Conservation (phyloP, 169 alveolate species). For the Plasmodium cynomolgi region DNA sequence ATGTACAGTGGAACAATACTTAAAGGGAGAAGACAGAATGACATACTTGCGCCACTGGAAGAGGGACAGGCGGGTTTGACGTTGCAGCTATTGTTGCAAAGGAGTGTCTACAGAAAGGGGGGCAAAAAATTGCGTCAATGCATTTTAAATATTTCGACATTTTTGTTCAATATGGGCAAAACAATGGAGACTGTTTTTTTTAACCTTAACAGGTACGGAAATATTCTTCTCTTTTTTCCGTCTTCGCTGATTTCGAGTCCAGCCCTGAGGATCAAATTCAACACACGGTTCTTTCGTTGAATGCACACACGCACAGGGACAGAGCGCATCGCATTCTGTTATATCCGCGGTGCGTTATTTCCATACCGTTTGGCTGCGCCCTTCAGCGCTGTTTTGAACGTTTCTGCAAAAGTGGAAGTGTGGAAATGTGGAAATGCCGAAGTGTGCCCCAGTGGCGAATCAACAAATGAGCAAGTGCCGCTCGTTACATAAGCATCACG, state of each 20-base stretch:
- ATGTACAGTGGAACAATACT: not conserved
- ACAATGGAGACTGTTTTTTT: not conserved
- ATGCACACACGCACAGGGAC: not conserved
- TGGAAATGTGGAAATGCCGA: not conserved
- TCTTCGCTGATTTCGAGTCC: conserved; percentile 78
- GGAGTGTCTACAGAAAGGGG: conserved; percentile 75
- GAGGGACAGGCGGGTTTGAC: conserved; percentile 84
- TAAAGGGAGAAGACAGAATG: not conserved
- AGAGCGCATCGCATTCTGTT: not conserved
- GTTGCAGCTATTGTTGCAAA: conserved; percentile 85
- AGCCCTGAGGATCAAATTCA: conserved; percentile 69
- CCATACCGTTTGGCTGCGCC: conserved; percentile 82
- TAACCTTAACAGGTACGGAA: conserved; percentile 81
- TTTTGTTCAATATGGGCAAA: not conserved
- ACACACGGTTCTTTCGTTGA: not conserved
- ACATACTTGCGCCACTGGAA: conserved; percentile 84
- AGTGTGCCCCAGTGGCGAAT: not conserved
- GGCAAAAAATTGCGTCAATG: not conserved
- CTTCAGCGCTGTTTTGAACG: conserved; percentile 81
- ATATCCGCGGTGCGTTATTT: not conserved
- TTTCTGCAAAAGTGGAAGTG: conserved; percentile 44
- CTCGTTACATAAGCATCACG: not conserved
- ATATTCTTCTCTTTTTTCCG: conserved; percentile 79
- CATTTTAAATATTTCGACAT: not conserved
- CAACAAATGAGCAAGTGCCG: not conserved